Evolutionary conservation across 768 basidiomycete genomes (phyloP), one percentile per base, ranked within the genome.

Genomic region (Vishniacozyma victoriae): DNA sequence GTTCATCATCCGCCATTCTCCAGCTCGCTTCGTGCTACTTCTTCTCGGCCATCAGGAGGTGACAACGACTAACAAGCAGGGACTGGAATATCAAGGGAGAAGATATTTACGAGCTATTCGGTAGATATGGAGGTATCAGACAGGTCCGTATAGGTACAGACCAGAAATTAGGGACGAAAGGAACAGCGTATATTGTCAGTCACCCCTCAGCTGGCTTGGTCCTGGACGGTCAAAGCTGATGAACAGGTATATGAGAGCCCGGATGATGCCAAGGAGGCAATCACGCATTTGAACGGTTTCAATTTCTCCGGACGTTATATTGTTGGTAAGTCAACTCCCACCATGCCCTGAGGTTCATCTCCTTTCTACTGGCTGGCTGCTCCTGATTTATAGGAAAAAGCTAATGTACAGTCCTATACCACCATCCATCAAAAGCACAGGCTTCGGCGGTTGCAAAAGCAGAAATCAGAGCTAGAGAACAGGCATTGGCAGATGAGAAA

Each of bases 261-360:
- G 26, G 70, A 72, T 37, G 66, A 95, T 87, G 93, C 93, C 18
- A 93, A 95, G 74, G 91, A 92, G 65, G 93, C 93, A 0, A 80
- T 95, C 48, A 92, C 92, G 67, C 91, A 95, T 72, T 73, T 97
- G 66, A 97, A 97, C 61, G 93, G 93, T 37, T 99, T 99, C 76
- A 93, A 99, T 75, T 72, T 99, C 50, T 90, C 91, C 75, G 93
- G 95, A 73, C 85, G 93, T 20, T 99, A 97, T 74, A 93, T 99
- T 44, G 93, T 99, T 48, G 77, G 77, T 77, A 35, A 54, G 76
- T 72, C 20, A n/a, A 26, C 23, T 31, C 27, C 40, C 25, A 13
- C 40, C 16, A 20, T 23, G 11, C 23, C 19, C 11, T 41, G 19
- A 11, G 23, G 7, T 41, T 9, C 9, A 6, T 36, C 35, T 33